Base-by-base conservation (phyloP, 768 basidiomycete species). In the Mycena capillaripes region DNA sequence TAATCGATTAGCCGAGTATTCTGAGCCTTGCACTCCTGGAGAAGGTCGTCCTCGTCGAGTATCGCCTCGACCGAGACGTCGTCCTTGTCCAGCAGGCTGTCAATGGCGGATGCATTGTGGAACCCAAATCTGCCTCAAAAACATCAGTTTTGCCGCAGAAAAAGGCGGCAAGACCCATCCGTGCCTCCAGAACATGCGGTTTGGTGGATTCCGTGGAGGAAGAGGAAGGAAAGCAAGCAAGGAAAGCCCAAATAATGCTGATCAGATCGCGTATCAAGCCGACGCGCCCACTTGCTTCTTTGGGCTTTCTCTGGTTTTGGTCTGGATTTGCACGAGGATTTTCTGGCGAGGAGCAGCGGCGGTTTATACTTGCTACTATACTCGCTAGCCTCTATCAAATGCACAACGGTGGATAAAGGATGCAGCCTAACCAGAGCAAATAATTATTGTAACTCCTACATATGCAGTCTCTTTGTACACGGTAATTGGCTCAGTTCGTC, bases 1-100 rank as follows among this genome's bases (percentile, higher is more conserved):
- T 96, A 96, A 79, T 95, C 93, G 76, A 95, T 93, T 59, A 97
- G 90, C 69, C 94, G 86, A 46, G 93, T 93, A 79, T 99, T 99
- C 83, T 97, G 94, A 1, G 93, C 88, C 83, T 98, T 98, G 89
- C 96, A 96, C 82, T 99, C 97, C 82, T 95, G 94, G 66, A 99
- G 85, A 53, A 99, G 86, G 80, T 98, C 97, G 79, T 95, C 93
- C 83, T 98, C 96, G 83, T 96, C 96, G 66, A 99, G 88, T 70
- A 99, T 92, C 48, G 95, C 92, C 81, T 98, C 97, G 48, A 99
- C 90, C 58, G 92, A 89, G 74, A 95, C 92, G 78, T 95, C 94
- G 76, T 96, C 95, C 84, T 95, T 93, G 88, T 95, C 93, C 72
- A 98, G 89, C 70, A 98, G 89, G 78, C 89, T 89, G 89, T 98